Base-by-base conservation (phyloP, 306 rosid species). In the Hippophae tibetana region DNA sequence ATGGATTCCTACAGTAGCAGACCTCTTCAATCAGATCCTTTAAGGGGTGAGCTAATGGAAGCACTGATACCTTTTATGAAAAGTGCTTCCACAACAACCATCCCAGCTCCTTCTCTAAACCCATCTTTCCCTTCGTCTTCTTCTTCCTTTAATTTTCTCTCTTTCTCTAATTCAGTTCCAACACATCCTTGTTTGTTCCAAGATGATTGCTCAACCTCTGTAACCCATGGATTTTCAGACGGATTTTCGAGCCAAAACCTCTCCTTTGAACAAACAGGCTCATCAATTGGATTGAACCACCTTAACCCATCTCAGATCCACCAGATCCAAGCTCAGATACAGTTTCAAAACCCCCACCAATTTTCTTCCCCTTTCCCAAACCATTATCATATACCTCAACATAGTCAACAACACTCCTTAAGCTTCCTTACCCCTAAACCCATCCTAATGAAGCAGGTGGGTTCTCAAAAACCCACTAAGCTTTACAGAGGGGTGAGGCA, bases 61-160 rank as follows among this genome's bases (percentile, higher is more conserved):
- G 97, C 86, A 66, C 97, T 93, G 65, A 89, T 76, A 77, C 90
- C 97, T 88, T 93, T 93, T 86, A 93, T 93, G 78, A 93, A 84
- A 69, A 75, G 83, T 88, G 73, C 81, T 78, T 87, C 84, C 74
- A 6, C 79, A 47, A 50, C 77, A 14, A 0, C 54, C 1, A 12
- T 61, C 14, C 18, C 68, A 8, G 47, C 78, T 57, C 54, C 80
- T 54, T 53, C 70, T 47, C 44, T 75, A 0, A 65, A 70, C 52
- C 64, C 54, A 1, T 13, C 48, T 1, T 56, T 49, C 47, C 47
- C 66, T 42, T 38, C 78, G 6, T 12, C 59, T 38, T 52, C 78
- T 25, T 46, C 72, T 12, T 48, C 62, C 38, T 43, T 11, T 46
- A 42, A 31, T 65, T 58, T 44, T 31, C 12, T 57, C 8, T 59